Percentiles rank a stretch among this genome's conserved stretches.
phyloP scores from a whole-genome alignment of 139 green algal genomes.

The Gonium pectorale region DNA sequence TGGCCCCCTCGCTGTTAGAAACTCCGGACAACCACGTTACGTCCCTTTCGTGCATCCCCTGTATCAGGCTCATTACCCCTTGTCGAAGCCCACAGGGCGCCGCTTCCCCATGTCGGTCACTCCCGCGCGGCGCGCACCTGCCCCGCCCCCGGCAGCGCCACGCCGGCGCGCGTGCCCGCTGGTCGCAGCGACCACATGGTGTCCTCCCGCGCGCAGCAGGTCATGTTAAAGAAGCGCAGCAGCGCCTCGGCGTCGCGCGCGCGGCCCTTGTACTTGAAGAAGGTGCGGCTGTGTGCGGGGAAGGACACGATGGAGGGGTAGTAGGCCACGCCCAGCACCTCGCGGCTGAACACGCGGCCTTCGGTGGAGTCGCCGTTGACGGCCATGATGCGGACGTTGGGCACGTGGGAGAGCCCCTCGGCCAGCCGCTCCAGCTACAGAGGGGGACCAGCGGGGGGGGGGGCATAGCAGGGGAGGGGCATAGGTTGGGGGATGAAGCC shows the following conservation, averaged over 20 bases:
- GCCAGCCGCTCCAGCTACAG: constrained; percentile 50
- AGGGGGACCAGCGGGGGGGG: too few relatives aligned
- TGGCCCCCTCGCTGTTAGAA: too few relatives aligned
- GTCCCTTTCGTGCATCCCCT: too few relatives aligned
- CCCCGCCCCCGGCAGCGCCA: neutral
- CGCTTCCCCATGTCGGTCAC: neutral
- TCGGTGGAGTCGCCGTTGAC: constrained; percentile 38
- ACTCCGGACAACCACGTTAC: too few relatives aligned
- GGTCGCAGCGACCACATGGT: constrained; percentile 35
- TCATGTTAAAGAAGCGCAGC: constrained; percentile 62
- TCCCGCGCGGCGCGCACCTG: neutral
- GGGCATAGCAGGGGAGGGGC: neutral
- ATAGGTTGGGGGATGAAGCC: neutral
- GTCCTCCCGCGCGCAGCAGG: constrained; percentile 48
- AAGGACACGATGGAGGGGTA: constrained; percentile 54
- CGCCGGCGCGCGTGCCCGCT: neutral
- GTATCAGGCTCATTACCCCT: too few relatives aligned
- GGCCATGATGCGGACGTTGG: constrained; percentile 24
- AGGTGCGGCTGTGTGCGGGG: constrained; percentile 45
- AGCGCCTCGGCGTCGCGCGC: constrained; percentile 43
- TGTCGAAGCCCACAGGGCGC: too few relatives aligned
- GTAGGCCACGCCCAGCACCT: constrained; percentile 50
- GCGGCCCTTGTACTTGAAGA: constrained; percentile 56
- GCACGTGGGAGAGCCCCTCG: constrained; percentile 34
- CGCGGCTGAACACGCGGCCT: constrained; percentile 46